A percentile compares a stretch with the other conserved stretches of the same genome.
phyloP scores from a whole-genome alignment of 1,139 yeast genomes.

The Geotrichum cucujoidarum region DNA sequence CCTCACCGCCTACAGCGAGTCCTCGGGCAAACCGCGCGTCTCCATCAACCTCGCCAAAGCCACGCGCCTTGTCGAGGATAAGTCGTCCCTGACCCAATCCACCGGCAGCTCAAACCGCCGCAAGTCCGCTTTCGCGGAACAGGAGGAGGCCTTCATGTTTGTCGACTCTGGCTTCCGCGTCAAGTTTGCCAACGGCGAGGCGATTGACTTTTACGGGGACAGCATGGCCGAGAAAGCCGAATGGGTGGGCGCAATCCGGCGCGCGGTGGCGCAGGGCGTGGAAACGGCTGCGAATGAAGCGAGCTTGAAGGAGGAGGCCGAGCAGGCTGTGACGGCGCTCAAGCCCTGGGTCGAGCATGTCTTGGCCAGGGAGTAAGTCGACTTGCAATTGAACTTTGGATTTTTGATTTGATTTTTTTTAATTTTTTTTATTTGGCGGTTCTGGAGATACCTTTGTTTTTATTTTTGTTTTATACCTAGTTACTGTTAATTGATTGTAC shows the following conservation, averaged over 20 bases:
- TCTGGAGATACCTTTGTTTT: too few species aligned
- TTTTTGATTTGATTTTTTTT: too few species aligned
- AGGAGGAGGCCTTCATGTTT: constrained; percentile 30
- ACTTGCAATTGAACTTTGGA: too few species aligned
- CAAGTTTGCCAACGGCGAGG: constrained; percentile 60
- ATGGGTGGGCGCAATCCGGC: constrained; percentile 41
- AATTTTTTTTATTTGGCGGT: too few species aligned
- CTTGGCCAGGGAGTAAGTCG: too few species aligned
- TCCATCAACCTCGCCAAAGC: constrained; percentile 64
- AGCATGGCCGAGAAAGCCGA: constrained; percentile 45
- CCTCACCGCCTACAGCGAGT: constrained; percentile 61
- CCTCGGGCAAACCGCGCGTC: constrained; percentile 58
- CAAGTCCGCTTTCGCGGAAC: constrained; percentile 31
- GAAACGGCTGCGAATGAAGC: constrained; percentile 2
- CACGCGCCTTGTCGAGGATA: constrained; percentile 38
- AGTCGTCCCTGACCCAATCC: constrained; percentile 26
- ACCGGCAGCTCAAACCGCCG: constrained; percentile 27
- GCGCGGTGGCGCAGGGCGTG: constrained; percentile 23
- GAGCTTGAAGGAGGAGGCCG: not conserved
- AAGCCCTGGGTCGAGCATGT: constrained; percentile 30
- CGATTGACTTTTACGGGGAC: constrained; percentile 63
- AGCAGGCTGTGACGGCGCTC: constrained; percentile 11
- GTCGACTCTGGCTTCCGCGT: constrained; percentile 45
- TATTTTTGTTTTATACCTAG: too few species aligned
- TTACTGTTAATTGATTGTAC: too few species aligned